These are phyloP conservation scores for Akebia trifoliata DNA, from an alignment of 164 flowering plant genomes.

Conservation along the genomic window DNA sequence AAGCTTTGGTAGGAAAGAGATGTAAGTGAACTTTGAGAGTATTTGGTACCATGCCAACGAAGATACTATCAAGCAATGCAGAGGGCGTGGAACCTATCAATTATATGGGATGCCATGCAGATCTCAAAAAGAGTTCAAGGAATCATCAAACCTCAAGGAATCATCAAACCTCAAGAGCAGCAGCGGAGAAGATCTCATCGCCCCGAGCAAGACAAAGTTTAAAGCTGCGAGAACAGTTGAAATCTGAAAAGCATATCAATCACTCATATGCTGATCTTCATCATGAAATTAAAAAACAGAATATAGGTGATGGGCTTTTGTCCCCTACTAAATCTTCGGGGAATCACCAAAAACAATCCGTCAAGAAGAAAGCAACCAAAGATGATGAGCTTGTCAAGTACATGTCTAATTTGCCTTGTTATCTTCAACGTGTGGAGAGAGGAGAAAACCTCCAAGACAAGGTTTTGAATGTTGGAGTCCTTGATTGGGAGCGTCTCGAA, in stretches of 20 bases:
- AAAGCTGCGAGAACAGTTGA: constrained; percentile 25
- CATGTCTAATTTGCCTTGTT: constrained; percentile 82
- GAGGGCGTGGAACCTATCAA: constrained; percentile 6
- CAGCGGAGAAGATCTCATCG: constrained; percentile 17
- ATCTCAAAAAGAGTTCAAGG: constrained; percentile 25
- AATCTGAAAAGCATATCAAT: constrained; percentile 17
- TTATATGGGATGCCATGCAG: constrained; percentile 25
- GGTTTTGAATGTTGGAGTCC: constrained; percentile 77
- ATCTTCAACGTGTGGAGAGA: constrained; percentile 50
- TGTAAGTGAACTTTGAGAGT: not conserved
- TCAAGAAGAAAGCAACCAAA: constrained; percentile 19
- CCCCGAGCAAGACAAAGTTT: constrained; percentile 14
- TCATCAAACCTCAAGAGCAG: constrained; percentile 17
- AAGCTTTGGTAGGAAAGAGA: not conserved
- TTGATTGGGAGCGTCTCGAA: constrained; percentile 77
- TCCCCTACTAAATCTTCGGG: constrained; percentile 23
- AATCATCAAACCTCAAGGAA: constrained; percentile 19
- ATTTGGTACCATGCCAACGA: not conserved
- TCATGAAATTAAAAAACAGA: constrained; percentile 12
- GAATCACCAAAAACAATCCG: constrained; percentile 18
- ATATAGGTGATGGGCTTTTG: constrained; percentile 11
- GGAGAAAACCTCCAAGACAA: constrained; percentile 46
- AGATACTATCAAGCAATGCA: constrained; percentile 3
- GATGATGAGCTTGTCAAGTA: constrained; percentile 72
- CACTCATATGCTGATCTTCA: constrained; percentile 16